Evolutionary conservation across 805 yeast species (phyloP), one percentile per base, ranked within the genome.

Genomic region (Limtongia smithiae): DNA sequence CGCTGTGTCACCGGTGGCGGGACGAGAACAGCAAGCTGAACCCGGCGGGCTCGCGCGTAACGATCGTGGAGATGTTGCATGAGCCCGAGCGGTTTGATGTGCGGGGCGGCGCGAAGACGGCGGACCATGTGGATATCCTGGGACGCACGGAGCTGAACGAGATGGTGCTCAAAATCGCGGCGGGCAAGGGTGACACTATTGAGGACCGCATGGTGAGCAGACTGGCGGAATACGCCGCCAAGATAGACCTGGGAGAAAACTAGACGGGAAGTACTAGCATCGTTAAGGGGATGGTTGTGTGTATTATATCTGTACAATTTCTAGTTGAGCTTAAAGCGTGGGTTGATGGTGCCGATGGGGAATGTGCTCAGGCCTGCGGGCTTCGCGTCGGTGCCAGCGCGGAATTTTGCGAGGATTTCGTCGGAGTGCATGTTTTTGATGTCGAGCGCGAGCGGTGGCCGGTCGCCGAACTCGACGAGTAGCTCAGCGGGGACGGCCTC

Each of bases 21-120:
- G 78, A 79, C 45, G 77, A 75, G 2, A 61, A 71, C 20, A 73
- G 78, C 27, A 78, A 82, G 48, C 72, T 79, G 59, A 93, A 93
- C 65, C 98, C 98, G 1, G 95, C 85, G 0, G 74, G 76, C 7
- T 68, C 79, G 1, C 62, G 72, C 17, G 94, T 91, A 18, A 90
- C 79, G 20, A 75, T 89, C 41, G 96, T 91, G 12, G 98, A 93
- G 68, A 83, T 93, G 71, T 77, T 79, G 61, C 96, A 93, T 62
- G 94, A 90, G 64, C 98, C 98, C 0, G 95, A 87, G 62, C 71
- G 86, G 58, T 89, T 85, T 61, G 98, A 93, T 69, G 85, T 93
- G 30, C 77, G 98, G 57, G 98, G 98, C 22, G 98, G 98, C 12
- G 94, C 96, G 9, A 85, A 85, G 65, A 91, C 97, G 0, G 97